Evolutionary conservation across 2,329 filamentous ascomycete species (phyloP), one percentile per base, ranked within the genome.

Genomic region (Cladosporium sphaerospermum): DNA sequence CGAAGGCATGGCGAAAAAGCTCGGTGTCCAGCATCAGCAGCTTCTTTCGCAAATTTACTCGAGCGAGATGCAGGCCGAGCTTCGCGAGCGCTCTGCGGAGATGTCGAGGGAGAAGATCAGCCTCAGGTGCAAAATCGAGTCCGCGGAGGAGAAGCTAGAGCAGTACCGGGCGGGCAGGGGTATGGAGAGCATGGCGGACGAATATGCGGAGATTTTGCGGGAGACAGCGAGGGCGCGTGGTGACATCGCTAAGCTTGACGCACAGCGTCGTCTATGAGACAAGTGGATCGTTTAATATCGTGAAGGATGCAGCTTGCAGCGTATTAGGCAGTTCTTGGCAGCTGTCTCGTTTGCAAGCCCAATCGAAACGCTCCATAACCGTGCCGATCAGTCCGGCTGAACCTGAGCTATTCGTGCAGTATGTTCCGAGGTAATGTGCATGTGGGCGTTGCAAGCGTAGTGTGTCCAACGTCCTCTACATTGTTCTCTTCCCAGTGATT

Each of bases 1-100:
- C 9, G 67, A 67, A 18, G 66, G 71, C 13, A 67, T 77, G 56
- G 66, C 67, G 9, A 58, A 72, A 44, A 75, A 76, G 53, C 59
- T 74, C 18, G 52, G 58, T 32, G 4, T 69, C 2, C 62, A 66
- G 52, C 56, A 62, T 14, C 56, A 55, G 33, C 61, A 65, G 53
- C 55, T 68, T 8, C 42, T 65, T 31, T 42, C 57, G 13, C 57
- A 59, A 49, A 54, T 62, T 4, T 60, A 61, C 41, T 60, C 59
- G 2, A 40, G 57, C 11, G 64, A 65, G 3, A 19, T 66, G 19
- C 57, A 60, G 37, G 56, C 55, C 4, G 57, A 67, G 19, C 42
- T 75, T 32, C 64, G 64, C 28, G 59, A 58, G 18, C 72, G 68
- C 34, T 62, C 57, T 9, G 65, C 60, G 42, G 57, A 57, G 9